Base-by-base conservation (phyloP, 768 basidiomycete species). In the Grammothele lineata region DNA sequence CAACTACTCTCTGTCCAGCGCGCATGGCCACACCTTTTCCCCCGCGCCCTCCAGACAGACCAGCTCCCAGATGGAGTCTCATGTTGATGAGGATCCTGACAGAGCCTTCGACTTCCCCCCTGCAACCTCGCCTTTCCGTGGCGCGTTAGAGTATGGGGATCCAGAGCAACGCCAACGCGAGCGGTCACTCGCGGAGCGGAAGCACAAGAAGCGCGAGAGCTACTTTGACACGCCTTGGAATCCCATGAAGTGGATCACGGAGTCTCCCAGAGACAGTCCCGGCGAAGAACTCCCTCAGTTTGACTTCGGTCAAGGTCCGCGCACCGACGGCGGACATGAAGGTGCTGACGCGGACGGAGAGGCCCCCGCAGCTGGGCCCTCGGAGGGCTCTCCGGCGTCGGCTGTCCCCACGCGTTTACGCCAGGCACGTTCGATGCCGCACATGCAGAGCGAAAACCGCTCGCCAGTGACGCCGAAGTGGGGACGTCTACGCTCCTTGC, bases 401-500 rank as follows among this genome's bases (percentile, higher is more conserved):
- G 22, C 41, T 17, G 27, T 7, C 27, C 27, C 27, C 8, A 7
- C 27, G 27, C 44, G 38, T n/a, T 40, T 53, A 9, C 56, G 53
- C 3, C 60, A 58, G 10, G 62, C 69, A 11, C 57, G 62, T 30
- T 65, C 69, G 10, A 51, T 62, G 46, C 52, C 63, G 11, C 60
- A 62, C 40, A 61, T 54, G 26, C 47, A 54, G 21, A 37, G 23
- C 11, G 15, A 48, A 27, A 60, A 59, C 4, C 59, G 32, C 30
- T 50, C 48, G 12, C 37, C 42, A 42, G 47, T 58, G 23, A 54
- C 66, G 23, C 71, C 68, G 19, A 79, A 71, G 51, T 91, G 88
- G 88, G 66, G 70, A 33, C 76, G 77, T 40, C 62, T 91, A 23
- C 82, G 82, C 26, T 78, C 83, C 10, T 66, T 89, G 26, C 57